Evolutionary conservation across 176 grass and related monocot species (phyloP).

Genomic region (Bromus sterilis): DNA sequence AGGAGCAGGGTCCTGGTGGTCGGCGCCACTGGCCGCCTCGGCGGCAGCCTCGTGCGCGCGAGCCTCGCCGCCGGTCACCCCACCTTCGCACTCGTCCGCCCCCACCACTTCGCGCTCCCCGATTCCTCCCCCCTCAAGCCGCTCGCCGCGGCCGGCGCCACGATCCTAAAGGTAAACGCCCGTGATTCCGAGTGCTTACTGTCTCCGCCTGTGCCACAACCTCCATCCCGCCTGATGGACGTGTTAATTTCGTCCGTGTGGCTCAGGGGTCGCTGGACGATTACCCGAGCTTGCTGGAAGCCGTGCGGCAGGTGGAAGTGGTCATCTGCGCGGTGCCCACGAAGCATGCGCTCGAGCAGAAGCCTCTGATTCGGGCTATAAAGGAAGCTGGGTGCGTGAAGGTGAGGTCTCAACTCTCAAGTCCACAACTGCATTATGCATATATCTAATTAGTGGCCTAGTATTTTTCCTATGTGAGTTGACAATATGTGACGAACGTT

Average conservation of each 20-base stretch:
- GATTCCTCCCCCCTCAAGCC: constrained; percentile 17
- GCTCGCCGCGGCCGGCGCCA: constrained; percentile 52
- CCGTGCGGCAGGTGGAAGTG: constrained; percentile 66
- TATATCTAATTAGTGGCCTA: neutral
- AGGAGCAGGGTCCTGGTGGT: constrained; percentile 74
- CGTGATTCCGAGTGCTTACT: neutral
- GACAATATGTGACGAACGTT: neutral
- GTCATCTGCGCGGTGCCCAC: constrained; percentile 80
- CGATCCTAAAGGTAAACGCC: constrained; percentile 47
- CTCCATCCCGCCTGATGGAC: neutral
- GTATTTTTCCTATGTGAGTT: neutral
- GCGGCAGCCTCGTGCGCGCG: constrained; percentile 45
- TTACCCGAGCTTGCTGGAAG: constrained; percentile 55
- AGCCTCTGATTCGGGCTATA: constrained; percentile 62
- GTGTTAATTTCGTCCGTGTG: neutral
- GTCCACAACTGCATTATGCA: too few species aligned
- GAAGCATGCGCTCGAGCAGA: constrained; percentile 64
- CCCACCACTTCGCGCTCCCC: constrained; percentile 32
- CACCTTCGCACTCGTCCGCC: constrained; percentile 65
- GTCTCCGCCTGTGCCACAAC: neutral
- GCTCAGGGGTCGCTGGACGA: constrained; percentile 70
- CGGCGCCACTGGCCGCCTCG: constrained; percentile 69
- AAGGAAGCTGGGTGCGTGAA: constrained; percentile 87
- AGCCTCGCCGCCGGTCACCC: constrained; percentile 57
- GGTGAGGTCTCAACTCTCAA: too few species aligned